A percentile compares a stretch with the other conserved stretches of the same genome.
phyloP scores from a whole-genome alignment of 2,329 filamentous ascomycete genomes.

The Aureobasidium sp. region DNA sequence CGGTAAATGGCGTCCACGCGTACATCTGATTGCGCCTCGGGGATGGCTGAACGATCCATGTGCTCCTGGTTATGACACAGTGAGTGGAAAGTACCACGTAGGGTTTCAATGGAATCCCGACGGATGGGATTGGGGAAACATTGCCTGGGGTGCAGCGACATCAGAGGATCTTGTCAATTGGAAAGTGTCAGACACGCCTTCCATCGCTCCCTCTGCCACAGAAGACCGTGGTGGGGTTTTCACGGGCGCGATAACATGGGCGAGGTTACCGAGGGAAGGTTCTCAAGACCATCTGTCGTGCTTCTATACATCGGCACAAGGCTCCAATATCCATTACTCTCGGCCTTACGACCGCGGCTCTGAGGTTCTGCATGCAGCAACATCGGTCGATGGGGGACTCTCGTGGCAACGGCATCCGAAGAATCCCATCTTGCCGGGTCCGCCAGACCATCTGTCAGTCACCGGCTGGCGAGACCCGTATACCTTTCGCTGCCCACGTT shows the following conservation, averaged over 20 bases:
- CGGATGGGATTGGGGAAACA: conserved; percentile 31
- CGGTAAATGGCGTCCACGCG: conserved; percentile 22
- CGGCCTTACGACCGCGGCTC: conserved; percentile 29
- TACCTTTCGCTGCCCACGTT: conserved; percentile 25
- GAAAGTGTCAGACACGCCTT: conserved; percentile 23
- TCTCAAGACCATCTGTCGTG: conserved; percentile 26
- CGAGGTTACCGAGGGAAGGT: conserved; percentile 24
- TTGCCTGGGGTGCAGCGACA: conserved; percentile 34
- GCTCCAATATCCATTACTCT: conserved; percentile 34
- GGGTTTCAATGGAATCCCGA: conserved; percentile 37
- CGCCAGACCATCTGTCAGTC: conserved; percentile 27
- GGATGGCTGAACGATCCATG: conserved; percentile 40
- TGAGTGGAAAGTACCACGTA: conserved; percentile 32
- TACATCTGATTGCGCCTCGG: conserved; percentile 29
- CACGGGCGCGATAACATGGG: conserved; percentile 22
- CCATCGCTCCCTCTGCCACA: conserved; percentile 25
- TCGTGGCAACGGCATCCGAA: conserved; percentile 28
- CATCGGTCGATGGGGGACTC: conserved; percentile 30
- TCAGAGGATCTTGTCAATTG: conserved; percentile 33
- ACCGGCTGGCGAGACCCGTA: conserved; percentile 38
- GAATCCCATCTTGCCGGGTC: conserved; percentile 32
- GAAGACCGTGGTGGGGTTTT: conserved; percentile 36
- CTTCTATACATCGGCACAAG: conserved; percentile 34
- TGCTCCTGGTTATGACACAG: conserved; percentile 32
- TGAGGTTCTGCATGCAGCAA: conserved; percentile 32